Evolutionary conservation across 2,329 filamentous ascomycete species (phyloP).

Genomic region (Pyrenochaeta sp.): DNA sequence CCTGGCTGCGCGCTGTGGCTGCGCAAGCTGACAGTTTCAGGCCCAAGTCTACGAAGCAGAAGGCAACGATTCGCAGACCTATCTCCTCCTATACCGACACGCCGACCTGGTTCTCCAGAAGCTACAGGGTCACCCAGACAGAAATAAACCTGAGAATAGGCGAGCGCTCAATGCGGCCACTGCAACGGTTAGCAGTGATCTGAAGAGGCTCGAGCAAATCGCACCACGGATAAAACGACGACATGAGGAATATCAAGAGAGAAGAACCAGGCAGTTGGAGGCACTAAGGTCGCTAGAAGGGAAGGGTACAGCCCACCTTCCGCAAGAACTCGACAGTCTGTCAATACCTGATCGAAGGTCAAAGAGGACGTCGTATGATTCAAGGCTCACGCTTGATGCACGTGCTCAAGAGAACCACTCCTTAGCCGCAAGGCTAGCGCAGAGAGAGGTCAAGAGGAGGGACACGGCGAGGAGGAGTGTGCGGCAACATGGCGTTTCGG

Average conservation of each 20-base stretch:
- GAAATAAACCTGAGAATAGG: slow-evolving; percentile 68
- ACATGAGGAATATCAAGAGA: slow-evolving; percentile 61
- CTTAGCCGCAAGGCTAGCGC: slow-evolving; percentile 45
- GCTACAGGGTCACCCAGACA: slow-evolving; percentile 78
- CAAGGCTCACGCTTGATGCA: slow-evolving; percentile 42
- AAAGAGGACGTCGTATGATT: slow-evolving; percentile 33
- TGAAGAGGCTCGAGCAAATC: slow-evolving; percentile 77
- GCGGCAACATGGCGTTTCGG: slow-evolving; percentile 65
- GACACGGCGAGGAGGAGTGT: slow-evolving; percentile 57
- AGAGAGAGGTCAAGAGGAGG: slow-evolving; percentile 46
- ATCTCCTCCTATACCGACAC: slow-evolving; percentile 89
- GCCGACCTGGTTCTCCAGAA: slow-evolving; percentile 82
- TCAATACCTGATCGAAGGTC: slow-evolving; percentile 22
- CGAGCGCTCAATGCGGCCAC: slow-evolving; percentile 64
- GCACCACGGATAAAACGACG: slow-evolving; percentile 79
- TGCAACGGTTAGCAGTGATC: slow-evolving; percentile 68
- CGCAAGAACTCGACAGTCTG: slow-evolving; percentile 36
- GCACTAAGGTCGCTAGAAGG: slow-evolving; percentile 38
- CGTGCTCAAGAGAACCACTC: slow-evolving; percentile 36
- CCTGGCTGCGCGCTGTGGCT: neutral
- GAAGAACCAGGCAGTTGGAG: slow-evolving; percentile 33
- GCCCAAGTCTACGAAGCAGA: slow-evolving; percentile 86
- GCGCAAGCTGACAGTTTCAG: slow-evolving; percentile 57
- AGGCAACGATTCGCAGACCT: slow-evolving; percentile 86
- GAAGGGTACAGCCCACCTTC: slow-evolving; percentile 12